These are phyloP conservation scores for Annulohypoxylon stygium DNA, from an alignment of 495 filamentous ascomycete species.

Conservation along the genomic window DNA sequence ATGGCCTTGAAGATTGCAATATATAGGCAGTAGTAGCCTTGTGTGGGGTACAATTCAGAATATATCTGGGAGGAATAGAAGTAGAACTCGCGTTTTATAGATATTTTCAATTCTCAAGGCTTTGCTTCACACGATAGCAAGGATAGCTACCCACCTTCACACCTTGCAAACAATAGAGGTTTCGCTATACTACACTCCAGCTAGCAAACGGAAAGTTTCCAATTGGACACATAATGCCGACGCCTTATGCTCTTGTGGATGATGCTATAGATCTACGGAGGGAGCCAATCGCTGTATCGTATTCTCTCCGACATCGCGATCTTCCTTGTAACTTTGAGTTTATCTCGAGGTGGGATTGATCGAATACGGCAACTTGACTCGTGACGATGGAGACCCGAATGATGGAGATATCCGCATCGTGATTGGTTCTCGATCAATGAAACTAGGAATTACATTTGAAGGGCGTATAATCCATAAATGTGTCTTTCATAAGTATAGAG, in stretches of 20 bases:
- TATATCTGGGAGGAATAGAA: background rate
- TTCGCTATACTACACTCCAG: background rate
- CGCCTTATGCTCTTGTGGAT: constrained; percentile 11
- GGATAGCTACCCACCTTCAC: background rate
- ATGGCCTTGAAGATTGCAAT: no score
- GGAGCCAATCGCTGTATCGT: constrained; percentile 4
- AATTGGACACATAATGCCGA: constrained; percentile 3
- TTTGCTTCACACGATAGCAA: background rate
- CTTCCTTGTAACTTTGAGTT: constrained; percentile 9
- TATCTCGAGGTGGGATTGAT: constrained; percentile 8
- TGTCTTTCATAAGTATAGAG: background rate
- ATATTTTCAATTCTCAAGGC: background rate
- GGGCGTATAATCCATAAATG: constrained; percentile 7
- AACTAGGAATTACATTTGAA: background rate
- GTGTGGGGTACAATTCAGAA: background rate
- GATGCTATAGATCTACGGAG: constrained; percentile 19
- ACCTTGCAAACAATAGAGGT: background rate
- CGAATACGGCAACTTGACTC: constrained; percentile 12
- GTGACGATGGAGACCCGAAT: constrained; percentile 5
- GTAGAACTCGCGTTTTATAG: background rate
- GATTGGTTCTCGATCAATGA: background rate
- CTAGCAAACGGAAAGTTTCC: background rate
- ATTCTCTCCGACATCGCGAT: constrained; percentile 23
- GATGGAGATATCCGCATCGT: background rate
- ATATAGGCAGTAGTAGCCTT: no score